Conservation (phyloP, 2,329 filamentous ascomycete genomes). For the Fusarium nematophilum region DNA sequence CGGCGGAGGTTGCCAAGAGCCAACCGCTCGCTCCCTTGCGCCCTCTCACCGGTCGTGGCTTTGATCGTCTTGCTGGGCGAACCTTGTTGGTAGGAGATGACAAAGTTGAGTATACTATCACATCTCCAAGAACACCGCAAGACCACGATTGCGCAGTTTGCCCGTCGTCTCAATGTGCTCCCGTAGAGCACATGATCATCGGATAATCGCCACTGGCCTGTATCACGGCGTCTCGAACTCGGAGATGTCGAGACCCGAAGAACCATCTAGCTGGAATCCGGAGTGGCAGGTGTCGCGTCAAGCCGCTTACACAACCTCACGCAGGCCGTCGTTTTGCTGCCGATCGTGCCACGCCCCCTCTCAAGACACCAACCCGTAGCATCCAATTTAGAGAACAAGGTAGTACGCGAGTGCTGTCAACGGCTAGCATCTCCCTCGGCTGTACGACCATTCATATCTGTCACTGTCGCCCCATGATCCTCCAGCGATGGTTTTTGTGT, state of each 20-base stretch:
- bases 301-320: conserved; percentile 41
- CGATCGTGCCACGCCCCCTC: conserved; percentile 35
- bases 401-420: conserved; percentile 28
- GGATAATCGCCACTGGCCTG: conserved; percentile 15
- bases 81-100: conserved; percentile 17
- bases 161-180: too few species aligned
- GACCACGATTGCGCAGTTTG: not conserved
- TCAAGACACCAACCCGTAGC: conserved; percentile 23
- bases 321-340: conserved; percentile 29
- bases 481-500: not conserved
- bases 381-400: conserved; percentile 27
- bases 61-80: conserved; percentile 19
- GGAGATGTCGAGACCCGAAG: conserved; percentile 26
- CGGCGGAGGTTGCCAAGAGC: conserved; percentile 31
- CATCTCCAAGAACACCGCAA: conserved; percentile 4
- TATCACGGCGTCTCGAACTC: conserved; percentile 14
- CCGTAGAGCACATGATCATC: not conserved
- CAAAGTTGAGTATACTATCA: conserved; percentile 8
- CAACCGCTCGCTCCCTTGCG: conserved; percentile 24
- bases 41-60: conserved; percentile 27
- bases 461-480: conserved; percentile 15
- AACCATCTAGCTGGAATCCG: conserved; percentile 34
- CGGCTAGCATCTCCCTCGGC: conserved; percentile 16
- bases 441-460: conserved; percentile 26
- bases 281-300: conserved; percentile 22